These are phyloP conservation scores for Wallacemonas sp. DNA, from an alignment of 208 protist genomes.

Conservation along the genomic window DNA sequence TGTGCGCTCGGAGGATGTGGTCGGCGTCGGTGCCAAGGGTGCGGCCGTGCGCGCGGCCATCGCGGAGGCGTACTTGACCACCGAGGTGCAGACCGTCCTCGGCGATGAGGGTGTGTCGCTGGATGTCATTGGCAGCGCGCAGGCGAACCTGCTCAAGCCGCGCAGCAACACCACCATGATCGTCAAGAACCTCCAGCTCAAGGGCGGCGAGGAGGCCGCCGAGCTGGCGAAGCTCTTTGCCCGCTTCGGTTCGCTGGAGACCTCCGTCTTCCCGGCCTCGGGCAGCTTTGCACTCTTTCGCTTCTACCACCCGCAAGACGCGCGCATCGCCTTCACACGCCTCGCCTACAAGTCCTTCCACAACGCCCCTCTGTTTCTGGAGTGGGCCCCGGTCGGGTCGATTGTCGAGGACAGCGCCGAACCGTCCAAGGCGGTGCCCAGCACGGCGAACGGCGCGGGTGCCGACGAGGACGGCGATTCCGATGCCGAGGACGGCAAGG, in stretches of 20 bases:
- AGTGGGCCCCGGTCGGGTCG: conserved; percentile 96
- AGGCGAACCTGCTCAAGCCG: conserved; percentile 63
- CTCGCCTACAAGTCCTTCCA: conserved; percentile 96
- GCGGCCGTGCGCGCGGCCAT: conserved; percentile 91
- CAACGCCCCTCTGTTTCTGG: conserved; percentile 95
- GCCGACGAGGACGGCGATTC: conserved; percentile 15
- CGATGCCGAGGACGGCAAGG: background rate
- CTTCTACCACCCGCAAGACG: conserved; percentile 80
- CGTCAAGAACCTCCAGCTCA: conserved; percentile 77
- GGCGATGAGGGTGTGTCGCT: conserved; percentile 78
- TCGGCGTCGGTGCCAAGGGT: conserved; percentile 60
- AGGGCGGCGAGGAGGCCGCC: conserved; percentile 45
- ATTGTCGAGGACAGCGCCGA: conserved; percentile 60
- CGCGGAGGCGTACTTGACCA: conserved; percentile 84
- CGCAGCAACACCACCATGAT: conserved; percentile 85
- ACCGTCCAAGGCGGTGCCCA: background rate
- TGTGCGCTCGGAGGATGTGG: conserved; percentile 57
- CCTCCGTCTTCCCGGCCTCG: conserved; percentile 62
- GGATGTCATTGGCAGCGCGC: conserved; percentile 58
- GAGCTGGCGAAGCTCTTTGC: conserved; percentile 74
- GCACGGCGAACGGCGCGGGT: background rate
- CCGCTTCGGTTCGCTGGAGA: conserved; percentile 70
- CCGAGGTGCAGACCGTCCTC: conserved; percentile 70
- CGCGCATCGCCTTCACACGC: conserved; percentile 91
- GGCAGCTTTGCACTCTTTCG: conserved; percentile 77